Conservation (phyloP, 2,329 filamentous ascomycete genomes). For the Trichoderma sp. region DNA sequence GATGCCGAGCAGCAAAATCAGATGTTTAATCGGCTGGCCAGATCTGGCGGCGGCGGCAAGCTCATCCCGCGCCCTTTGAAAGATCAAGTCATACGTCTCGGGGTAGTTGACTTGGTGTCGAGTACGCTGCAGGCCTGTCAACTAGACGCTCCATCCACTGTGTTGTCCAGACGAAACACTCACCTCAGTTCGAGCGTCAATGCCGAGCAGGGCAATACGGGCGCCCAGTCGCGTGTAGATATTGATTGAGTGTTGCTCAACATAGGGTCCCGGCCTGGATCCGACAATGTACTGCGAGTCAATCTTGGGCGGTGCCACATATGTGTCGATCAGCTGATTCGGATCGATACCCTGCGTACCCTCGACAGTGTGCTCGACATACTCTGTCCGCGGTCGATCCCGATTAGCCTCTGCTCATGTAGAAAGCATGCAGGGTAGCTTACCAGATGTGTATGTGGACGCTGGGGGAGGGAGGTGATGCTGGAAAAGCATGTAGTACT, state of each 20-base stretch:
- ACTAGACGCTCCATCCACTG: neutral
- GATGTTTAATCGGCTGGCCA: slow-evolving; percentile 80
- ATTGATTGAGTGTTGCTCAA: slow-evolving; percentile 83
- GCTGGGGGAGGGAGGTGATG: slow-evolving; percentile 85
- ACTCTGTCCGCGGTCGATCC: neutral
- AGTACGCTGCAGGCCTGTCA: slow-evolving; percentile 61
- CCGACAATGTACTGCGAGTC: slow-evolving; percentile 81
- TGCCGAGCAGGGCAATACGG: slow-evolving; percentile 79
- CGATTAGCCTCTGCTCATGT: neutral
- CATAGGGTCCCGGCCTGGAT: slow-evolving; percentile 79
- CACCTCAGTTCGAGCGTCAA: slow-evolving; percentile 89
- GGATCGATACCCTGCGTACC: slow-evolving; percentile 62
- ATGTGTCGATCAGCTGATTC: slow-evolving; percentile 73
- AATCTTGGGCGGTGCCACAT: slow-evolving; percentile 58
- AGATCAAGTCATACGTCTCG: slow-evolving; percentile 83
- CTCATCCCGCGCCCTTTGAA: slow-evolving; percentile 73
- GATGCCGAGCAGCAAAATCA: slow-evolving; percentile 85
- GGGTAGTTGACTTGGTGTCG: slow-evolving; percentile 94
- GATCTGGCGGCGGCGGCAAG: slow-evolving; percentile 66
- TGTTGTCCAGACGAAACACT: slow-evolving; percentile 33
- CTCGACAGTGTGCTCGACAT: slow-evolving; percentile 32
- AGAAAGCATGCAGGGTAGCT: neutral
- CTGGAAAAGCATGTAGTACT: slow-evolving; percentile 98
- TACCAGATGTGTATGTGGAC: slow-evolving; percentile 82
- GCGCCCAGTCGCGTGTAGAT: slow-evolving; percentile 83